phyloP scores from a whole-genome alignment of 148 eudicot genomes.

The Fagopyrum esculentum region DNA sequence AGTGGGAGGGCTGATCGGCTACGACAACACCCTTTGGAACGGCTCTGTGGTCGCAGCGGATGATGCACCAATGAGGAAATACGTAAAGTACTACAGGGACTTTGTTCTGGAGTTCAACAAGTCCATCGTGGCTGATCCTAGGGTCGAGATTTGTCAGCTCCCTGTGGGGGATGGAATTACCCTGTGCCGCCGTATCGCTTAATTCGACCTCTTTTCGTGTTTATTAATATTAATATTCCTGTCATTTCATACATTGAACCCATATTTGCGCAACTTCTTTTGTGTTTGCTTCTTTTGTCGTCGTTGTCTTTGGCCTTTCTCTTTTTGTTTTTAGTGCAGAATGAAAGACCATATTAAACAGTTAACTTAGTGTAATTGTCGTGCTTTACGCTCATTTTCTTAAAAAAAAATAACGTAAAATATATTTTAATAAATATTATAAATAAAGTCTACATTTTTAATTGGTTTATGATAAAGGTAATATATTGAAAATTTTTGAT shows the following conservation, averaged over 20 bases:
- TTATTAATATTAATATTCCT: background rate
- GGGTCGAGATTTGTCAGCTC: slow-evolving; percentile 69
- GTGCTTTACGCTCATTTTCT: too few species aligned
- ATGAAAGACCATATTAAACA: too few species aligned
- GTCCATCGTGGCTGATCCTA: slow-evolving; percentile 52
- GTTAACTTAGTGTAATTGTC: too few species aligned
- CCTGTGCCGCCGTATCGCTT: slow-evolving; percentile 49
- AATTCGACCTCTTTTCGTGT: background rate
- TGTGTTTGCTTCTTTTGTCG: background rate
- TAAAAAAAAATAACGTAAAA: too few species aligned
- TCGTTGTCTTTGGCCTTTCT: too few species aligned
- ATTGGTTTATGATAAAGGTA: too few species aligned
- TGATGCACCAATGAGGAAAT: slow-evolving; percentile 63
- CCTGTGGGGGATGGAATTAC: slow-evolving; percentile 70
- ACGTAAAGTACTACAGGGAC: slow-evolving; percentile 58
- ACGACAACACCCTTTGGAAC: slow-evolving; percentile 79
- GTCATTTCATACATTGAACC: background rate
- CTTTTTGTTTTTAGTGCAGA: too few species aligned
- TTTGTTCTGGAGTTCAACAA: slow-evolving; percentile 64
- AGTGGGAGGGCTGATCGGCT: slow-evolving; percentile 60
- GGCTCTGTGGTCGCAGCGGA: slow-evolving; percentile 58
- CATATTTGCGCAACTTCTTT: background rate
- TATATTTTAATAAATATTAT: too few species aligned
- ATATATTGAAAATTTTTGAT: too few species aligned
- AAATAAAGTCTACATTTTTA: too few species aligned